Percentiles rank a stretch among this genome's conserved stretches.
Conservation (phyloP, 495 filamentous ascomycete species). For the Pyrenopolyporus hunteri region DNA sequence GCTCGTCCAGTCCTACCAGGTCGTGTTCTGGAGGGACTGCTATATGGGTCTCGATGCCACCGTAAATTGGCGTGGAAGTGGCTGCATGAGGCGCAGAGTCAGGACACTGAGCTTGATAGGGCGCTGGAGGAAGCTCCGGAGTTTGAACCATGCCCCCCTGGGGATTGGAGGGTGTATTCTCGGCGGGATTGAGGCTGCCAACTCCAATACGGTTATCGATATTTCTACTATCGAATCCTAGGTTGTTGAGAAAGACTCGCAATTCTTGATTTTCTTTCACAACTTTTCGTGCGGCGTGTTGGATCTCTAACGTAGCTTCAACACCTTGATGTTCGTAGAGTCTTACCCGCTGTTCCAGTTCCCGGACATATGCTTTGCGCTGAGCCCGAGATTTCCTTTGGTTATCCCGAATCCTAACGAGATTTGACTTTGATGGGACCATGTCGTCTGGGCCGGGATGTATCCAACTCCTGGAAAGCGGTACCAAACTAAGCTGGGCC, state of each 20-base stretch:
- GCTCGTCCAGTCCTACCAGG: neutral
- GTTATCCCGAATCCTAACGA: conserved; percentile 73
- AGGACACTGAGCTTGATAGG: no score
- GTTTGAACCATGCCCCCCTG: neutral
- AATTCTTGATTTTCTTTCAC: conserved; percentile 67
- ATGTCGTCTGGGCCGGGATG: neutral
- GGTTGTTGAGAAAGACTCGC: conserved; percentile 48
- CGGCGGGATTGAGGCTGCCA: neutral
- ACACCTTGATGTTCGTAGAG: conserved; percentile 63
- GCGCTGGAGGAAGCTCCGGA: conserved; percentile 12
- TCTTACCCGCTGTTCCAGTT: conserved; percentile 70
- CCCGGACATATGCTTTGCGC: conserved; percentile 74
- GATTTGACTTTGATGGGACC: conserved; percentile 44
- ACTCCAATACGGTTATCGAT: conserved; percentile 29
- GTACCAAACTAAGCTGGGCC: neutral
- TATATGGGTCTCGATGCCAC: neutral
- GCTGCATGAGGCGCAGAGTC: no score
- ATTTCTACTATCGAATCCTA: conserved; percentile 34
- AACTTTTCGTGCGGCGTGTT: conserved; percentile 67
- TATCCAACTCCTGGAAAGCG: neutral
- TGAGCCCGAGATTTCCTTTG: conserved; percentile 79
- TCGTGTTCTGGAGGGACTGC: neutral
- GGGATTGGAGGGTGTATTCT: neutral
- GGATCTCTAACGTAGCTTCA: conserved; percentile 65
- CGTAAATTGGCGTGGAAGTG: neutral